Evolutionary conservation across 2,329 filamentous ascomycete genomes (phyloP).

Genomic region (Aspergillus ustus): DNA sequence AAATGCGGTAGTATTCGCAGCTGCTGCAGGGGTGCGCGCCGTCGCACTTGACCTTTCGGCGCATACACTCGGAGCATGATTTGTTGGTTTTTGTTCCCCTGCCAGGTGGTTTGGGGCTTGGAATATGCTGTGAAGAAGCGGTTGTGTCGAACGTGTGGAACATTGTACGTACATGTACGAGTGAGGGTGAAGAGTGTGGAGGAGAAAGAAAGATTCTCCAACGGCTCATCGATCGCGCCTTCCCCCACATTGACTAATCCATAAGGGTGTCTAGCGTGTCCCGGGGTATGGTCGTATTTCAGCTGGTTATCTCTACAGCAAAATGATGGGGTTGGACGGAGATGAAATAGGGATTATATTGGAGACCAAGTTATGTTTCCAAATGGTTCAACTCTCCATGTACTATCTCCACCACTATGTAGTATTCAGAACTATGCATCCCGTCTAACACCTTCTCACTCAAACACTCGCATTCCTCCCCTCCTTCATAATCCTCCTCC

Average conservation of each 20-base stretch:
- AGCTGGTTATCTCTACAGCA: no score
- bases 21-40: conserved; percentile 12
- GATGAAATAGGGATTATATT: no score
- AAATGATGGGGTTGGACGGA: no score
- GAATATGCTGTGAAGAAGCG: background rate
- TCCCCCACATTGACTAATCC: background rate
- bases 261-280: no score
- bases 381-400: no score
- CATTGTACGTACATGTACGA: background rate
- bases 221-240: no score
- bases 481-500: background rate
- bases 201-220: background rate
- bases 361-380: no score
- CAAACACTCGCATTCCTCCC: background rate
- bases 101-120: background rate
- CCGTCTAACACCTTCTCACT: no score
- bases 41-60: conserved; percentile 17
- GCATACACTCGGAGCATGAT: conserved; percentile 14
- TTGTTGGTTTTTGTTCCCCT: conserved; percentile 4
- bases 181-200: background rate
- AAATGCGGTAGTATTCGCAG: conserved; percentile 14
- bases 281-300: no score
- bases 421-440: no score
- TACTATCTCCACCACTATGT: no score
- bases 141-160: conserved; percentile 3